A percentile compares a stretch with the other conserved stretches of the same genome.
These are phyloP conservation scores for Trichosphaerium sp. DNA, from an alignment of 78 protist species.

Conservation along the genomic window DNA sequence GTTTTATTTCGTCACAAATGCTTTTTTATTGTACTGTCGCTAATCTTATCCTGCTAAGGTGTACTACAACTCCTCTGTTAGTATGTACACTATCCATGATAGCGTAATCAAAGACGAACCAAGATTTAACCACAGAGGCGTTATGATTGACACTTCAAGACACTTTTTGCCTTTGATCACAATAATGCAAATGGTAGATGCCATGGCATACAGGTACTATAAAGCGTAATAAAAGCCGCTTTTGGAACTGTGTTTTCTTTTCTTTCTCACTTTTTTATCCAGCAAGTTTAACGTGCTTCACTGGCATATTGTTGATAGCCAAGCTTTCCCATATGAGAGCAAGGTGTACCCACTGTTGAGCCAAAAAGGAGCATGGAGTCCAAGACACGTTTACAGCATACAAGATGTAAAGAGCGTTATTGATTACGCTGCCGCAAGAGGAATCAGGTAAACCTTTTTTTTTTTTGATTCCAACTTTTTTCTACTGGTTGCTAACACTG, in stretches of 20 bases:
- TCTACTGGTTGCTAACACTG: no score
- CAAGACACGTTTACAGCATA: conserved; percentile 48
- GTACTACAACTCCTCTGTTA: background rate
- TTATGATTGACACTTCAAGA: conserved; percentile 81
- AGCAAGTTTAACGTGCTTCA: conserved; percentile 76
- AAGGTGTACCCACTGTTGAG: conserved; percentile 42
- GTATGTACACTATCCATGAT: background rate
- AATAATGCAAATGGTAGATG: conserved; percentile 46
- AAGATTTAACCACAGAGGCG: conserved; percentile 72
- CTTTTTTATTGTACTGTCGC: background rate
- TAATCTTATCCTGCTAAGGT: background rate
- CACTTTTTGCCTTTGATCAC: conserved; percentile 60
- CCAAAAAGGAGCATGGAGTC: conserved; percentile 44
- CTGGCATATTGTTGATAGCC: conserved; percentile 85
- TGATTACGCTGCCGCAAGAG: conserved; percentile 61
- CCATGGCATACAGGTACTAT: conserved; percentile 48
- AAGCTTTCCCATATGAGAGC: conserved; percentile 69
- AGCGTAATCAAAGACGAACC: conserved; percentile 58
- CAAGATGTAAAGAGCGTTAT: conserved; percentile 56
- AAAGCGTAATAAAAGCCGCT: no score
- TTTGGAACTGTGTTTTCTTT: no score
- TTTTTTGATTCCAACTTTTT: no score
- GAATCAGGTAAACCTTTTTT: no score
- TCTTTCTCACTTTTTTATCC: no score
- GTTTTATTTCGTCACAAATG: background rate